These are phyloP conservation scores for Hypoxylon perforatum DNA, from an alignment of 495 filamentous ascomycete species.

Conservation along the genomic window DNA sequence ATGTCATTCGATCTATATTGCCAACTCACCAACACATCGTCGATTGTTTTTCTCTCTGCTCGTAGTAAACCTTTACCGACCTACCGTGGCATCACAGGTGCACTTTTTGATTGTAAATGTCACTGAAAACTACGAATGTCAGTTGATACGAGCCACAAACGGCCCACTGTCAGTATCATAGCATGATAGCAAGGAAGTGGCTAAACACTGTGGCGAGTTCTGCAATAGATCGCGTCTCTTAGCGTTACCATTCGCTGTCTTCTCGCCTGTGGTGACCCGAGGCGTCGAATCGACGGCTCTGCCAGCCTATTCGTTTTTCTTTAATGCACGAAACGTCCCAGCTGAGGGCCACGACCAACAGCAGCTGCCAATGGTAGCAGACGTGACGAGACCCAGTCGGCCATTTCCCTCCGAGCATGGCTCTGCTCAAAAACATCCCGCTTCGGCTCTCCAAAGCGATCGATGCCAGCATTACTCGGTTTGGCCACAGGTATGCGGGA, in stretches of 20 bases:
- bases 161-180: conserved; percentile 12
- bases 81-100: conserved; percentile 30
- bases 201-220: conserved; percentile 37
- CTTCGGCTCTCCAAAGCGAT: conserved; percentile 33
- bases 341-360: conserved; percentile 32
- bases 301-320: conserved; percentile 18
- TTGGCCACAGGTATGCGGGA: conserved; percentile 36
- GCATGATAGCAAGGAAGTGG: conserved; percentile 24
- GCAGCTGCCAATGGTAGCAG: conserved; percentile 32
- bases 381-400: conserved; percentile 24
- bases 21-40: conserved; percentile 17
- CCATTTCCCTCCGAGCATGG: conserved; percentile 18
- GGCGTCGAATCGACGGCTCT: conserved; percentile 34
- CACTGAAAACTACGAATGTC: conserved; percentile 2
- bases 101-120: conserved; percentile 29
- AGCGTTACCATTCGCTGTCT: conserved; percentile 31
- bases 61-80: conserved; percentile 19
- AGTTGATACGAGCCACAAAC: conserved; percentile 16
- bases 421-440: conserved; percentile 10
- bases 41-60: conserved; percentile 6
- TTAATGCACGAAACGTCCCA: conserved; percentile 31
- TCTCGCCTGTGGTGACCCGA: conserved; percentile 16
- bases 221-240: conserved; percentile 30
- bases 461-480: conserved; percentile 37
- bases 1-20: conserved; percentile 15